Evolutionary conservation across 345 rosid species (phyloP).

Genomic region (Aquilaria sinensis): DNA sequence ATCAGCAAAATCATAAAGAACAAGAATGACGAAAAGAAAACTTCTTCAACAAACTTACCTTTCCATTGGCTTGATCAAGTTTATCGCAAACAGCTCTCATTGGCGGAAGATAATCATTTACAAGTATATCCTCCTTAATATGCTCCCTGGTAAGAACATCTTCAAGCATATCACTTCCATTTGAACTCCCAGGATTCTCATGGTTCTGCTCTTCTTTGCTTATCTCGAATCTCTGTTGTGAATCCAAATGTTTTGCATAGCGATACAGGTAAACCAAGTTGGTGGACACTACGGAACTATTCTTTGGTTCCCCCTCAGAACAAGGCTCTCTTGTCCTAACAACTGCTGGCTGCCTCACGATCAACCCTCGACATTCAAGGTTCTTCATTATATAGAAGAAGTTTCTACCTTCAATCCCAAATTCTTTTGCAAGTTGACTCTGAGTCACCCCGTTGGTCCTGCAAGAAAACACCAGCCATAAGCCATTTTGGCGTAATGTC

Average conservation of each 20-base stretch:
- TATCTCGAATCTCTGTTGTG: constrained; percentile 69
- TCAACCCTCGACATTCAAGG: constrained; percentile 70
- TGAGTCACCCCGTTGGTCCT: constrained; percentile 79
- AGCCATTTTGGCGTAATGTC: constrained; percentile 2
- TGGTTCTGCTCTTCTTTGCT: constrained; percentile 40
- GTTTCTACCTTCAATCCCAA: constrained; percentile 63
- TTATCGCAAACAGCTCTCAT: constrained; percentile 78
- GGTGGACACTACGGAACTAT: constrained; percentile 43
- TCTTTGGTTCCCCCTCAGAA: constrained; percentile 59
- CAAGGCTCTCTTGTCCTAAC: constrained; percentile 65
- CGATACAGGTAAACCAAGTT: constrained; percentile 68
- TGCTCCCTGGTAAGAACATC: constrained; percentile 31
- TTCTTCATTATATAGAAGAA: constrained; percentile 59
- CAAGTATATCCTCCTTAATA: constrained; percentile 49
- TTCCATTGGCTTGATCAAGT: constrained; percentile 71
- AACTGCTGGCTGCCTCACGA: constrained; percentile 66
- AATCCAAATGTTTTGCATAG: constrained; percentile 69
- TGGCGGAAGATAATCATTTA: constrained; percentile 78
- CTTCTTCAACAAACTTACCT: constrained; percentile 38
- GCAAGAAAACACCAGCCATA: constrained; percentile 13
- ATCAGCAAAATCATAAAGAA: constrained; percentile 29
- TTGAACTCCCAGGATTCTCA: constrained; percentile 24
- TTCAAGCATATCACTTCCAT: constrained; percentile 26
- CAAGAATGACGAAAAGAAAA: constrained; percentile 4
- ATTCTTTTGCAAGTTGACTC: constrained; percentile 69